Evolutionary conservation across 2,329 filamentous ascomycete species (phyloP).

Genomic region (Claviceps spartinae): DNA sequence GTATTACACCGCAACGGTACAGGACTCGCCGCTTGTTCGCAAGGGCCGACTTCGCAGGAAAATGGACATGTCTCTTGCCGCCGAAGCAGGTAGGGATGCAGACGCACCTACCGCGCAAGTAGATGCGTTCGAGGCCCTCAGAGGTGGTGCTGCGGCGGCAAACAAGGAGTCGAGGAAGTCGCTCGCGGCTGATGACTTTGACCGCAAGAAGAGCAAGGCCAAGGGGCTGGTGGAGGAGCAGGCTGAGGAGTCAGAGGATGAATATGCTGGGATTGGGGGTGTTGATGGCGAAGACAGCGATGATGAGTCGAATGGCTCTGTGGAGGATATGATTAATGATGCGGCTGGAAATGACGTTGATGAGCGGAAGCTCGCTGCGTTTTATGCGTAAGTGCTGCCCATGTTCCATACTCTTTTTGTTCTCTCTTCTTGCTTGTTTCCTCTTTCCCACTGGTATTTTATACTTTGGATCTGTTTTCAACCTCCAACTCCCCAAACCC

Average conservation of each 20-base stretch:
- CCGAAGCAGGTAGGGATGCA: neutral
- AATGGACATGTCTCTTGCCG: slow-evolving; percentile 15
- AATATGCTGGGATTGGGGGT: slow-evolving; percentile 89
- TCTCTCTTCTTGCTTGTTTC: neutral
- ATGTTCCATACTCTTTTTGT: neutral
- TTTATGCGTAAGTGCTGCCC: slow-evolving; percentile 63
- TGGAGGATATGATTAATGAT: slow-evolving; percentile 86
- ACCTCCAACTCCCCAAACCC: too few species aligned
- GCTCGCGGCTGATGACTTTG: slow-evolving; percentile 42
- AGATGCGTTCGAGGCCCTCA: slow-evolving; percentile 55
- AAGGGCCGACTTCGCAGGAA: slow-evolving; percentile 41
- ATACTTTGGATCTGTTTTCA: too few species aligned
- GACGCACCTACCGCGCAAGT: slow-evolving; percentile 6
- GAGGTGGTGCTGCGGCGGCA: slow-evolving; percentile 38
- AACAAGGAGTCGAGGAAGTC: slow-evolving; percentile 36
- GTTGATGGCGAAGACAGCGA: slow-evolving; percentile 78
- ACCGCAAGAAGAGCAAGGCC: slow-evolving; percentile 78
- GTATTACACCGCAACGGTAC: slow-evolving; percentile 22
- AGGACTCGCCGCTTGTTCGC: slow-evolving; percentile 53
- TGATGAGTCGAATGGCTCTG: slow-evolving; percentile 53
- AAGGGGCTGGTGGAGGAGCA: slow-evolving; percentile 83
- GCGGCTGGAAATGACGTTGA: slow-evolving; percentile 63
- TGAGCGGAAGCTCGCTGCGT: slow-evolving; percentile 68
- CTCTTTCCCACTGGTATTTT: neutral
- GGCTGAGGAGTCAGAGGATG: slow-evolving; percentile 94